Evolutionary conservation across 2,329 filamentous ascomycete genomes (phyloP).

Genomic region (Arthrobotrys sinensis): DNA sequence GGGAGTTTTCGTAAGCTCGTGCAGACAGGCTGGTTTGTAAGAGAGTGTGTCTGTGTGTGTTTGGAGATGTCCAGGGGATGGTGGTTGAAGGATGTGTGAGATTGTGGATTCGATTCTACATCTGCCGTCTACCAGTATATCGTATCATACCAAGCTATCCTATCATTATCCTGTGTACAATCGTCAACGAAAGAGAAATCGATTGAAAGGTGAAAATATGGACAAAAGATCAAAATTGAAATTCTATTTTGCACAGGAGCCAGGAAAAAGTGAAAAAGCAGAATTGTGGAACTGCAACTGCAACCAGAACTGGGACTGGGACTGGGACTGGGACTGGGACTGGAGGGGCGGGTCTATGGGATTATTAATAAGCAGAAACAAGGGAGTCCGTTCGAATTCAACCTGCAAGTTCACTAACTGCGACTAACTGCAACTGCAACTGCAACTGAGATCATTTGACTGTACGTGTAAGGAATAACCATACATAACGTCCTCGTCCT

Average conservation of each 20-base stretch:
- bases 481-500: too few relatives aligned
- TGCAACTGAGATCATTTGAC: too few relatives aligned
- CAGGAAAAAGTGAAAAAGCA: not conserved
- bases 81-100: conserved; percentile 5
- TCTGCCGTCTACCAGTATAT: not conserved
- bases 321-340: conserved; percentile 2
- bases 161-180: not conserved
- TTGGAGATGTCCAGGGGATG: conserved; percentile 16
- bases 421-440: too few relatives aligned
- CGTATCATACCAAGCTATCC: not conserved
- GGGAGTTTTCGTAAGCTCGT: not conserved
- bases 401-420: too few relatives aligned
- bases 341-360: conserved; percentile 34
- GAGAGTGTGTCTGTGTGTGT: not conserved
- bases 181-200: not conserved
- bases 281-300: not conserved
- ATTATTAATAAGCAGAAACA: conserved; percentile 47
- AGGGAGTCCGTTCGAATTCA: too few relatives aligned
- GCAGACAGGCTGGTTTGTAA: not conserved
- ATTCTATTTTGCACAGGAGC: too few relatives aligned
- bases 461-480: too few relatives aligned
- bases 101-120: not conserved
- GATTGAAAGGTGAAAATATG: not conserved
- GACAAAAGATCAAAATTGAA: too few relatives aligned
- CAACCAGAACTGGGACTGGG: not conserved